Conservation (phyloP, 2,329 filamentous ascomycete genomes). For the Sporothrix phasma region DNA sequence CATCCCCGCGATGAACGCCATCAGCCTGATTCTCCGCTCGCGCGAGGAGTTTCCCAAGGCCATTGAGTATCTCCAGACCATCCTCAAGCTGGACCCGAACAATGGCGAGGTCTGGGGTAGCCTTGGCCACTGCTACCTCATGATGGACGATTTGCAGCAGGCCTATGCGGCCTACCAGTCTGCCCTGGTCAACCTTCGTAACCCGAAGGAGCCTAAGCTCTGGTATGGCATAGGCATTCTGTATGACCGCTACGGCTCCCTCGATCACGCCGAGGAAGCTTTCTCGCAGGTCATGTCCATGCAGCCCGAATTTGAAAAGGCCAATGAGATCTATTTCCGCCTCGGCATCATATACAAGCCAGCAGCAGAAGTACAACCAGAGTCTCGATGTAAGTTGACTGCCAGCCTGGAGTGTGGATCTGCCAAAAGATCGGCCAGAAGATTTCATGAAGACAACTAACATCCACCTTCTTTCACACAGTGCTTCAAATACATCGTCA, state of each 20-base stretch:
- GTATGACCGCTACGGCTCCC: slow-evolving; percentile 90
- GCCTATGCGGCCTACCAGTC: slow-evolving; percentile 96
- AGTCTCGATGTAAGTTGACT: slow-evolving; percentile 67
- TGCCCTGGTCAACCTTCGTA: slow-evolving; percentile 81
- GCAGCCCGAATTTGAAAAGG: slow-evolving; percentile 95
- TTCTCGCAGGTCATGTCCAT: slow-evolving; percentile 99
- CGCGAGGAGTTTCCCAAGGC: slow-evolving; percentile 92
- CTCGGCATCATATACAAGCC: slow-evolving; percentile 99
- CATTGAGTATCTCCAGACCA: slow-evolving; percentile 83
- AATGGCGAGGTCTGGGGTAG: slow-evolving; percentile 97
- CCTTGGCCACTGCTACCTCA: slow-evolving; percentile 93
- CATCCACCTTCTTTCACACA: slow-evolving; percentile 28
- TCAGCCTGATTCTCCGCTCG: slow-evolving; percentile 80
- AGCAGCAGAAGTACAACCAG: slow-evolving; percentile 85
- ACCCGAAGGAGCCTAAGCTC: slow-evolving; percentile 94
- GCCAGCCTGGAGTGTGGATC: not conserved
- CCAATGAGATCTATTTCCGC: slow-evolving; percentile 97
- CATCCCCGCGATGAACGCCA: slow-evolving; percentile 84
- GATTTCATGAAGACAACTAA: slow-evolving; percentile 19
- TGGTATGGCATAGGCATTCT: slow-evolving; percentile 99
- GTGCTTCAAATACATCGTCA: slow-evolving; percentile 98
- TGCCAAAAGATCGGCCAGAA: not conserved
- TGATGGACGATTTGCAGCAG: slow-evolving; percentile 97
- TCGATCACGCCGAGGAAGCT: slow-evolving; percentile 95
- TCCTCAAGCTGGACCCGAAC: slow-evolving; percentile 76